Base-by-base conservation (phyloP, 768 basidiomycete genomes). In the Pleurotus citrinopileatus region DNA sequence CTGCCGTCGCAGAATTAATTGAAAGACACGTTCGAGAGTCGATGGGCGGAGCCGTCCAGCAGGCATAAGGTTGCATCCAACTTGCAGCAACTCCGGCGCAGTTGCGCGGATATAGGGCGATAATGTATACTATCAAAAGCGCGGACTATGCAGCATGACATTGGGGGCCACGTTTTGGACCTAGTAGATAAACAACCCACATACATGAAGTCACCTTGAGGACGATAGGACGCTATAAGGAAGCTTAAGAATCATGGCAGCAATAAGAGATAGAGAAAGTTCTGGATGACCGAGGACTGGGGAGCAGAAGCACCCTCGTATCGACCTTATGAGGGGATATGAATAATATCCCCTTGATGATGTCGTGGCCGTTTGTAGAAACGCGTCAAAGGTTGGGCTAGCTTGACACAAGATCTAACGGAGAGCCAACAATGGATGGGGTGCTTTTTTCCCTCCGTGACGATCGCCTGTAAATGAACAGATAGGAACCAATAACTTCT, bases 1-100 rank as follows among this genome's bases (percentile, higher is more conserved):
- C 81, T 15, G 70, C 72, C 1, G 72, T 94, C 9, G 86, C 82
- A 1, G 73, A 78, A 60, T 68, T 92, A 26, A 85, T 94, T 38
- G 89, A 92, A 61, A 84, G 87, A 51, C 80, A 85, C 23, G 65
- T 77, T 10, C 70, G 68, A 22, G 53, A 51, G 22, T 51, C 48
- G 22, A 29, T 51, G 25, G 29, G 23, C 27, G 53, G 53, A 46
- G 29, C 25, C 28, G 32, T 47, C 28, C 28, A 45, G 45, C 17
- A 17, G 20, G 43, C 43, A 17, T 25, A 5, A 38, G n/a, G 12
- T 19, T 51, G 17, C 48, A 23, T n/a, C 13, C 34, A 40, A 7
- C 12, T n/a, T 19, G 17, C 19, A 15, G 15, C 48, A 51, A 12
- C 48, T 51, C 34, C 34, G 34, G 28, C 48, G 32, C 27, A 37